Evolutionary conservation across 2,329 filamentous ascomycete species (phyloP), one percentile per base, ranked within the genome.

Genomic region (Penicillium expansum): DNA sequence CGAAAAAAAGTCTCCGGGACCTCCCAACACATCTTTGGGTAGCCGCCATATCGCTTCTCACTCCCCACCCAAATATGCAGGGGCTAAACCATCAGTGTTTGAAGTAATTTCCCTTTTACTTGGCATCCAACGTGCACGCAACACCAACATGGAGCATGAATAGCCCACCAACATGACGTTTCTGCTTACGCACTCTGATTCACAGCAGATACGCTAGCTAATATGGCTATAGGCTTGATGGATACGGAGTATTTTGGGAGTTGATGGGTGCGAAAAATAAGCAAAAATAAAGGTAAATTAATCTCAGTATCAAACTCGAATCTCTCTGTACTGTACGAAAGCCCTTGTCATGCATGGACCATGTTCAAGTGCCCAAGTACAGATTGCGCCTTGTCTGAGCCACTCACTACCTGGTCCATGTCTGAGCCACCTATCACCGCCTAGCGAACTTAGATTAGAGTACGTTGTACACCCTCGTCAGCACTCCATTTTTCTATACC

Each of bases 131-230:
- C 35, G 42, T 39, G 27, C 30, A 38, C 39, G 38, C 16, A 43
- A 33, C 44, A 27, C 38, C 9, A 29, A 38, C 24, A 49, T 59
- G 53, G 51, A 45, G 56, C 50, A 43, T 33, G 27, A n/a, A 47
- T 22, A 37, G 38, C 24, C 55, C 45, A 24, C 45, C 39, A 37
- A 52, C 42, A 55, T 66, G 63, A 65, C 63, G 63, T 60, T 62
- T 66, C 37, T 5, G 62, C 57, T 66, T 62, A 66, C 64, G 64
- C 64, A 66, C 55, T 56, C 47, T 33, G 9, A 13, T 39, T 37
- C 14, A 20, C 30, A 9, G 27, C 18, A 16, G 10, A 38, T 13
- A 41, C 48, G 48, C 55, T 50, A 48, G 48, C 55, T 50, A 48
- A 30, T 22, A 22, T 35, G 9, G 10, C 4, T 8, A 30, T 22